Base-by-base conservation (phyloP, 78 protist genomes). In the Dictyostelium capitatum region DNA sequence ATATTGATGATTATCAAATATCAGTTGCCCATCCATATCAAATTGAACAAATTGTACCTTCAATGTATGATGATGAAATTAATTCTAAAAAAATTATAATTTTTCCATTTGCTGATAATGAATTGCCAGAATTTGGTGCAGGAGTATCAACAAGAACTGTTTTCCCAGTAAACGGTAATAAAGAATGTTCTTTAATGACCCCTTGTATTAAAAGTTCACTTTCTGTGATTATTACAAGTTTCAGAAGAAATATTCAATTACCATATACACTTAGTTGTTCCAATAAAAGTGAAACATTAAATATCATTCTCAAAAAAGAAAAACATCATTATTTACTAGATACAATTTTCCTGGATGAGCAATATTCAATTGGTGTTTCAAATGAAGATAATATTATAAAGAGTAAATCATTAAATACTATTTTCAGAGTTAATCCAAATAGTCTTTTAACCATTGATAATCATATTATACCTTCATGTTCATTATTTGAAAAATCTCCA, bases 351-450 rank as follows among this genome's bases (percentile, higher is more conserved):
- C n/a, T 69, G 14, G 5, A 30, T 6, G 77, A 69, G 19, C 25
- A 6, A 2, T 19, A 37, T 28, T 37, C 77, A 11, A 32, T 69
- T 8, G 43, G 43, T 37, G 43, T 37, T 37, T 37, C 43, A 37
- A 37, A 37, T 37, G 43, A 37, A 37, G 43, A 37, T 2, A 37
- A 37, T 37, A 37, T 37, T 37, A 3, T 37, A 37, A 69, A 37
- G 32, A 12, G 32, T 6, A 69, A 69, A 37, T 69, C 77, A 69
- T 25, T 69, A 12, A 69, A 41, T 14, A 69, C 25, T 17, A 69
- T 69, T 37, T 69, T 41, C 47, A 69, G 48, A 17, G 77, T 30
- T 30, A 69, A 69, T 69, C 77, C 77, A 0, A 69, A 69, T 19
- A 19, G 0, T 6, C 12, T 69, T 23, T 14, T 67, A 37, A 14